Conservation (phyloP, 768 basidiomycete species). For the Pleurotus ostreatus region DNA sequence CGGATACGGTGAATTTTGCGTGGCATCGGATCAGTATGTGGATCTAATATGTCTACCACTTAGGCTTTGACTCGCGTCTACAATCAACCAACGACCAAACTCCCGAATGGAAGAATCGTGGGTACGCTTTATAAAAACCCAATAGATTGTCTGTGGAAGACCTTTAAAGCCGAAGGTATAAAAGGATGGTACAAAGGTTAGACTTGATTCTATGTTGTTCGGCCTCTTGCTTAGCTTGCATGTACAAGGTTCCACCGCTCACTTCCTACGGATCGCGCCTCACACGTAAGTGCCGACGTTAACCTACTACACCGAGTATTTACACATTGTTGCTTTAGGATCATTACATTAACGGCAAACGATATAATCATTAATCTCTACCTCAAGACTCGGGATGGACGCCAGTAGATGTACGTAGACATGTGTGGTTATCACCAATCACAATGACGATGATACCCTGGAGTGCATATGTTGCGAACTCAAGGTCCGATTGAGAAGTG, state of each 20-base stretch:
- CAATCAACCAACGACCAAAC: slow-evolving; percentile 80
- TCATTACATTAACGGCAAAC: slow-evolving; percentile 88
- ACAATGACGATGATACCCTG: no score
- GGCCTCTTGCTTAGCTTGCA: not conserved
- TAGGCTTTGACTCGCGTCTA: slow-evolving; percentile 92
- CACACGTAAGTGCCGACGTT: slow-evolving; percentile 60
- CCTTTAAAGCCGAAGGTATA: slow-evolving; percentile 83
- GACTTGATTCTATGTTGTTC: not conserved
- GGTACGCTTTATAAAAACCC: slow-evolving; percentile 88
- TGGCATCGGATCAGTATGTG: not conserved
- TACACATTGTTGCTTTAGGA: slow-evolving; percentile 36
- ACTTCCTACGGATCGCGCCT: slow-evolving; percentile 88
- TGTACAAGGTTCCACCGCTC: slow-evolving; percentile 78
- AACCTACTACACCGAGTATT: not conserved
- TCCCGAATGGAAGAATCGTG: slow-evolving; percentile 65
- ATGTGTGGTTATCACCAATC: no score
- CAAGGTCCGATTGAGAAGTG: no score
- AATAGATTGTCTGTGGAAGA: slow-evolving; percentile 97
- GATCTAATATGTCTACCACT: no score
- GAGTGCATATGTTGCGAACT: no score
- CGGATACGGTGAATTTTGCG: slow-evolving; percentile 59
- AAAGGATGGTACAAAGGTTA: slow-evolving; percentile 96
- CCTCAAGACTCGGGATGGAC: slow-evolving; percentile 37
- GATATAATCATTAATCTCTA: slow-evolving; percentile 72
- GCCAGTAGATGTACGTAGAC: slow-evolving; percentile 8